Evolutionary conservation across 1,284 basidiomycete genomes (phyloP).

Genomic region (Trametes hirsuta): DNA sequence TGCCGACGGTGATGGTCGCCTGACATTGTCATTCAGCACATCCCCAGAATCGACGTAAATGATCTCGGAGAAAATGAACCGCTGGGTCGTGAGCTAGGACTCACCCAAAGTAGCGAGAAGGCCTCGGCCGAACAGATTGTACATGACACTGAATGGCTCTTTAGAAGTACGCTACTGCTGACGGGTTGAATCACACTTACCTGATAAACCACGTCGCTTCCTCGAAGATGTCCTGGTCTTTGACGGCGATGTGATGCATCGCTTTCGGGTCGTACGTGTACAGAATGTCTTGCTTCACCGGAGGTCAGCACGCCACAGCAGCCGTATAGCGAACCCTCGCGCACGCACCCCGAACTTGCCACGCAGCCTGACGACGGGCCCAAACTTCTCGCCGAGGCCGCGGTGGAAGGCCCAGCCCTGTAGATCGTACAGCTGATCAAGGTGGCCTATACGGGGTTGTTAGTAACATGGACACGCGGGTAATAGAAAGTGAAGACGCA

Average conservation of each 20-base stretch:
- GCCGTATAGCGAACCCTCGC: not conserved
- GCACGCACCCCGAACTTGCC: not conserved
- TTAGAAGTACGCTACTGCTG: not conserved
- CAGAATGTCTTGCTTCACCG: constrained; percentile 6
- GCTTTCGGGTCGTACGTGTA: constrained; percentile 30
- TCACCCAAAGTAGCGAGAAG: constrained; percentile 3
- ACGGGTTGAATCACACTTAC: not conserved
- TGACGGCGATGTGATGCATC: constrained; percentile 33
- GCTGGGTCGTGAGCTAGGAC: not conserved
- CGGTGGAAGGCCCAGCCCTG: not conserved
- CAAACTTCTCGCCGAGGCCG: not conserved
- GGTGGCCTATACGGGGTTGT: not conserved
- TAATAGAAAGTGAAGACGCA: not conserved
- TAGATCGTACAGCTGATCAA: not conserved
- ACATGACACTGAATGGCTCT: not conserved
- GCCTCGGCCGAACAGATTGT: not conserved
- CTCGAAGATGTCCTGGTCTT: constrained; percentile 35
- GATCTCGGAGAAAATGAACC: not conserved
- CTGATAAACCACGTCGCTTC: constrained; percentile 12
- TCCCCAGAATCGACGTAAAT: not conserved
- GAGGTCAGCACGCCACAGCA: not conserved
- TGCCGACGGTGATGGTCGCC: constrained; percentile 24
- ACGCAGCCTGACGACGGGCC: not conserved
- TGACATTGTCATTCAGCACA: not conserved
- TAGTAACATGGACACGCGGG: not conserved